Base-by-base conservation (phyloP, 2,329 filamentous ascomycete genomes). In the Blumeria graminis region DNA sequence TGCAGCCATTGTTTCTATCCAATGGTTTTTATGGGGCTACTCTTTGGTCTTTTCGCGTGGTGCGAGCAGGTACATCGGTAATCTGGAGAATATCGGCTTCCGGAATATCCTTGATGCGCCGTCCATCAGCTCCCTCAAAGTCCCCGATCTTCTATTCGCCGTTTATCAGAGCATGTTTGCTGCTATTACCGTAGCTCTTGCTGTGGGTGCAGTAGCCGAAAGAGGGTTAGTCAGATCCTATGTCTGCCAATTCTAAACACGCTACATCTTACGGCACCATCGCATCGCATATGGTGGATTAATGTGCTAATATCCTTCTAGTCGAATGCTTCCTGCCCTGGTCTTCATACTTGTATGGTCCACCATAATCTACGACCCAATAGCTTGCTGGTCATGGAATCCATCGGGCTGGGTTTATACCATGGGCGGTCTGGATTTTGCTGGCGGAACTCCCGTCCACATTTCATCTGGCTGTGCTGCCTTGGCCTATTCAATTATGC, bases 311-410 rank as follows among this genome's bases (percentile, higher is more conserved):
- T n/a, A 43, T 13, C 14, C 93, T 67, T 77, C 86, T 60, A 87
- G 87, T 57, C 80, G 86, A 59, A 87, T 93, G 80, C 77, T 92
- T 5, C 87, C 87, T 14, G 89, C 84, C 67, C 78, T 92, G 63
- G 74, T 93, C 65, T 93, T 93, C 73, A 89, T 92, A 80, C 89
- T 93, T 65, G 72, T 92, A 67, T 94, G 87, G 87, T 76, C 83
- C 1, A 93, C 87, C 3, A 66, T 93, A 58, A 82, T 94, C 66
- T 94, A 93, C 69, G 86, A 93, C 64, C 84, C 86, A 1, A 86
- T 94, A 65, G 87, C 86, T 50, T 93, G 86, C 75, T 94, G 87
- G 87, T 92, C 85, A 6, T 94, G 87, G 87, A 93, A 93, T 67
- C 71, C 84, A 0, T 71, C 72, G 36, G 87, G 87, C 22, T 94